These are phyloP conservation scores for Erigeron canadensis DNA, from an alignment of 129 eudicot genomes.

Conservation along the genomic window DNA sequence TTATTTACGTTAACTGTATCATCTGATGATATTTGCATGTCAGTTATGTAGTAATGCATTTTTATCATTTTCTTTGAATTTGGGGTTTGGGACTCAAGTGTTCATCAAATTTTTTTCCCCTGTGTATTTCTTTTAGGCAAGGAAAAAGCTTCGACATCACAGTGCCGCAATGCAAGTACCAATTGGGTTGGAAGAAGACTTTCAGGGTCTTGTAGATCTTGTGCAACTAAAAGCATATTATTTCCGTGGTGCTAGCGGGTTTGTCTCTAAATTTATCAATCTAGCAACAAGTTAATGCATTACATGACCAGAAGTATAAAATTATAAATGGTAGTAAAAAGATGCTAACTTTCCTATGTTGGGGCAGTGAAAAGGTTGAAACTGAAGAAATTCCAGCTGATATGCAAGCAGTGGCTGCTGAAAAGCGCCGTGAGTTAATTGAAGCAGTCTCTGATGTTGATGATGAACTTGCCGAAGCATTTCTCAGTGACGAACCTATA, in stretches of 20 bases:
- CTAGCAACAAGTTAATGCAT: background rate
- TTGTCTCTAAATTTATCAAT: conserved; percentile 30
- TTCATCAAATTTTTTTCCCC: background rate
- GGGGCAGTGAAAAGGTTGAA: conserved; percentile 68
- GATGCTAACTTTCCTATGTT: conserved; percentile 14
- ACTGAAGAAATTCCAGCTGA: conserved; percentile 75
- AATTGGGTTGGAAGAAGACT: conserved; percentile 91
- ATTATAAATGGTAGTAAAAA: background rate
- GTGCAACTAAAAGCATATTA: conserved; percentile 83
- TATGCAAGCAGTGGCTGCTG: conserved; percentile 62
- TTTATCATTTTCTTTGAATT: background rate
- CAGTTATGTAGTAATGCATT: background rate
- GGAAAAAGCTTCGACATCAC: conserved; percentile 92
- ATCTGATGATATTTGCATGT: conserved; percentile 18
- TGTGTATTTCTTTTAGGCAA: conserved; percentile 45
- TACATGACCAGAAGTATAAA: background rate
- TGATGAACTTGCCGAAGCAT: conserved; percentile 87
- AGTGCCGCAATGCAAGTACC: conserved; percentile 99
- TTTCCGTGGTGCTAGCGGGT: conserved; percentile 95
- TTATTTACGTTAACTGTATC: conserved; percentile 6
- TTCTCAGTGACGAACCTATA: conserved; percentile 86
- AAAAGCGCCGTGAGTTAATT: conserved; percentile 83
- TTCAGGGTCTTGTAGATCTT: conserved; percentile 89
- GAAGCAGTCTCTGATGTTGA: conserved; percentile 97
- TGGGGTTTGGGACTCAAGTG: background rate